Evolutionary conservation across 2,329 filamentous ascomycete genomes (phyloP), one percentile per base, ranked within the genome.

Genomic region (Cercospora citrullina): DNA sequence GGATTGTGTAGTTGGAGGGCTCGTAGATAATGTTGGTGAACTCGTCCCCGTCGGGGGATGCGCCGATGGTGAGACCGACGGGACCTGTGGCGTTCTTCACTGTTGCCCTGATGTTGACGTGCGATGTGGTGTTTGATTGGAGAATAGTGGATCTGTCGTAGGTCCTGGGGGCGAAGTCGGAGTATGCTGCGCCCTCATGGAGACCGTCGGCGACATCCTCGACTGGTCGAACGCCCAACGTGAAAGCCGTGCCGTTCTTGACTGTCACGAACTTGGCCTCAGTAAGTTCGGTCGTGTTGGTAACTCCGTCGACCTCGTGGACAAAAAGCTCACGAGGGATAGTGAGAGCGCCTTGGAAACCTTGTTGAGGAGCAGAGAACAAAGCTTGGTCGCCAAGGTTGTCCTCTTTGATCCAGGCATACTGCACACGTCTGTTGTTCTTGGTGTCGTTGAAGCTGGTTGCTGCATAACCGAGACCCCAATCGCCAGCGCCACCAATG

Each of bases 361-460:
- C 82, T 70, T 80, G 77, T 70, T 83, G 81, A 1, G 62, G 75
- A 21, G 80, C 72, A 31, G 74, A 79, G 73, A 82, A 83, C 65
- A 79, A 65, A 21, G 76, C 78, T 18, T 68, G 74, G 58, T 79
- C 79, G 8, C 72, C 77, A 31, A 74, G 69, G 63, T 80, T 76
- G 66, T 84, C 82, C 64, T 84, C 82, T 4, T 78, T 79, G 2
- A 80, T 77, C 82, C 82, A 84, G 5, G 81, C 82, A 77, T 80
- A 83, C 63, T 83, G 81, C 16, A 84, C 79, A 55, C 82, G 81
- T 21, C 82, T 79, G 70, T 83, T 77, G 75, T 82, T 79, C 78
- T 84, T 84, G 30, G 80, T 80, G 70, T 84, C 82, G 69, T 81
- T 79, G 78, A 84, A 83, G 70, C 79, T 81, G 6, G 80, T 81